Evolutionary conservation across 2,329 filamentous ascomycete genomes (phyloP).

Genomic region (Geoglossum cookeanum): DNA sequence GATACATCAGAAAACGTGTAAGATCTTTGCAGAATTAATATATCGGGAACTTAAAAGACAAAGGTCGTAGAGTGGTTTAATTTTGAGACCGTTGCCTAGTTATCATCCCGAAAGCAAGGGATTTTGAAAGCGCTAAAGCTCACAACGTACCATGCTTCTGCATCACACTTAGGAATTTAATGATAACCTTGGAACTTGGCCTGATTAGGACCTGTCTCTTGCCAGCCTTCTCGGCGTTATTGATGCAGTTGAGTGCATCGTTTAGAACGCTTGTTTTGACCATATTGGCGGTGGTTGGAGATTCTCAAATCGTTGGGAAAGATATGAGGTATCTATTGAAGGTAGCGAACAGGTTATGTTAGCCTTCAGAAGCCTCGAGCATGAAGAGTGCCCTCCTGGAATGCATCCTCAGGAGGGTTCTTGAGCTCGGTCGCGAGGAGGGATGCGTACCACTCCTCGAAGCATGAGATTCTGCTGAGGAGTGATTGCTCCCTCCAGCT

Average conservation of each 20-base stretch:
- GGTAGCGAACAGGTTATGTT: constrained; percentile 22
- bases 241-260: constrained; percentile 98
- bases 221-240: constrained; percentile 99
- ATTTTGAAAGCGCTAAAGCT: not conserved
- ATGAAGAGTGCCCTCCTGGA: constrained; percentile 42
- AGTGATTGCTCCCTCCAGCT: constrained; percentile 29
- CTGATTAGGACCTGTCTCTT: constrained; percentile 99
- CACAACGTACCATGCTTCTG: constrained; percentile 86
- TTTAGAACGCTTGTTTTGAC: constrained; percentile 98
- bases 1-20: constrained; percentile 71
- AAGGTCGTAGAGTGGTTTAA: constrained; percentile 51
- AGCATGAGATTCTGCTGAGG: constrained; percentile 5
- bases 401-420: constrained; percentile 36
- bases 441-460: constrained; percentile 25
- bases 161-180: constrained; percentile 99
- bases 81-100: constrained; percentile 90
- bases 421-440: constrained; percentile 39
- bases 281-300: constrained; percentile 67
- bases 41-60: constrained; percentile 99
- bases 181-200: constrained; percentile 97
- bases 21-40: constrained; percentile 75
- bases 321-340: constrained; percentile 40
- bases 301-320: constrained; percentile 50
- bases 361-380: constrained; percentile 47
- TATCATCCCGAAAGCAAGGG: constrained; percentile 75